A percentile compares a stretch with the other conserved stretches of the same genome.
These are phyloP conservation scores for Alisma plantagoaquatica DNA, from an alignment of 106 monocot species.

Conservation along the genomic window DNA sequence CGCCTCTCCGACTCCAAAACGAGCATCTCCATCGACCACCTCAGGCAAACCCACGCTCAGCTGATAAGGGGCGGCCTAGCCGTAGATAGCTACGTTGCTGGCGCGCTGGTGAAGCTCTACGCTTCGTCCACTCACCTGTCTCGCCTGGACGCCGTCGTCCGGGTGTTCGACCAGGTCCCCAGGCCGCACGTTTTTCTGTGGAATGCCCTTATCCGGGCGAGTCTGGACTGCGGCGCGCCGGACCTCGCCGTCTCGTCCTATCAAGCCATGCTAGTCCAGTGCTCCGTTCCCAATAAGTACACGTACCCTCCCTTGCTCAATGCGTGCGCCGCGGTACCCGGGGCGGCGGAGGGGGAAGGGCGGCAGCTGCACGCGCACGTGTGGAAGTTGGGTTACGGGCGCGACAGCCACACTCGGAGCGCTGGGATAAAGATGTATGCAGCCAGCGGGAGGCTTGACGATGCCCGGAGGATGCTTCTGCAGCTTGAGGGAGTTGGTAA, in stretches of 20 bases:
- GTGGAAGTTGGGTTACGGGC: conserved; percentile 3
- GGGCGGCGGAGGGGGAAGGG: conserved; percentile 1
- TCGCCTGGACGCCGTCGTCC: not conserved
- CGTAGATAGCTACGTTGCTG: conserved; percentile 8
- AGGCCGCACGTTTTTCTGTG: conserved; percentile 11
- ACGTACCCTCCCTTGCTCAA: conserved; percentile 14
- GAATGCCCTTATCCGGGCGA: conserved; percentile 8
- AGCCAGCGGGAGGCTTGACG: too few relatives aligned
- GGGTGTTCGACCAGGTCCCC: conserved; percentile 19
- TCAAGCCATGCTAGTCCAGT: conserved; percentile 3
- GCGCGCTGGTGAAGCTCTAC: conserved; percentile 13
- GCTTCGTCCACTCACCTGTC: not conserved
- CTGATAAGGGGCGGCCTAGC: conserved; percentile 6
- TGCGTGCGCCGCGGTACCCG: not conserved
- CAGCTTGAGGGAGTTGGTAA: too few relatives aligned
- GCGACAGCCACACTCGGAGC: not conserved
- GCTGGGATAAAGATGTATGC: conserved; percentile 9
- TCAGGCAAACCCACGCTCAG: conserved; percentile 11
- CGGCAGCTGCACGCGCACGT: conserved; percentile 9
- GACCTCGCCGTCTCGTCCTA: not conserved
- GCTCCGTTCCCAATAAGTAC: conserved; percentile 9
- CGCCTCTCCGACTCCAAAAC: too few relatives aligned
- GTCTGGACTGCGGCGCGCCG: not conserved
- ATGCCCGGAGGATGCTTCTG: too few relatives aligned
- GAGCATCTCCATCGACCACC: conserved; percentile 8